These are phyloP conservation scores for Phascolomyces articulosus DNA, from an alignment of 371 early-diverging fungal species.

Conservation along the genomic window DNA sequence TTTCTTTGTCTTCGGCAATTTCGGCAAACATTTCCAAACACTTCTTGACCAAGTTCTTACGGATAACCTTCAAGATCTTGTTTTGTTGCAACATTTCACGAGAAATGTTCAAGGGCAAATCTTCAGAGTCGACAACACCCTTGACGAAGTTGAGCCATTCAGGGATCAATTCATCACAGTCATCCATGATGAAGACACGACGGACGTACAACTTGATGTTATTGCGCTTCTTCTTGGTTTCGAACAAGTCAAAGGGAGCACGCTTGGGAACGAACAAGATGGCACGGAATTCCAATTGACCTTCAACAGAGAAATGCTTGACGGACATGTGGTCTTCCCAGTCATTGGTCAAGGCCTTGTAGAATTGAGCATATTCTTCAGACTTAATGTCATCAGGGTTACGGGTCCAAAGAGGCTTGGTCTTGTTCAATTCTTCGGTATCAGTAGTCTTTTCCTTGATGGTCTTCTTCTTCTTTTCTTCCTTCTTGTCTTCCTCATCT, in stretches of 20 bases:
- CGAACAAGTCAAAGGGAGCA: slow-evolving; percentile 66
- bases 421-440: slow-evolving; percentile 65
- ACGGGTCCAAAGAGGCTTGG: slow-evolving; percentile 90
- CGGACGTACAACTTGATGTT: slow-evolving; percentile 87
- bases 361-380: slow-evolving; percentile 84
- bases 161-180: slow-evolving; percentile 70
- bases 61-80: slow-evolving; percentile 76
- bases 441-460: slow-evolving; percentile 62
- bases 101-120: slow-evolving; percentile 89
- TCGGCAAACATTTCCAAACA: slow-evolving; percentile 78
- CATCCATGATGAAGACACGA: slow-evolving; percentile 91
- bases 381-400: slow-evolving; percentile 70
- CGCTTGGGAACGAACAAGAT: slow-evolving; percentile 82
- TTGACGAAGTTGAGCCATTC: slow-evolving; percentile 65
- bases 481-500: slow-evolving; percentile 74
- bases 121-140: slow-evolving; percentile 85
- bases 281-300: slow-evolving; percentile 79
- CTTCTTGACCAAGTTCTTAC: slow-evolving; percentile 83
- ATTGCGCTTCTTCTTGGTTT: slow-evolving; percentile 69
- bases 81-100: slow-evolving; percentile 89
- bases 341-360: slow-evolving; percentile 83
- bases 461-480: slow-evolving; percentile 69
- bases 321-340: slow-evolving; percentile 69
- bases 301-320: slow-evolving; percentile 83
- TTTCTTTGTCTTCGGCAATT: slow-evolving; percentile 69